Percentiles rank a stretch among this genome's conserved stretches.
phyloP scores from a whole-genome alignment of 1,284 basidiomycete species.

The Neolentinus lepideus region DNA sequence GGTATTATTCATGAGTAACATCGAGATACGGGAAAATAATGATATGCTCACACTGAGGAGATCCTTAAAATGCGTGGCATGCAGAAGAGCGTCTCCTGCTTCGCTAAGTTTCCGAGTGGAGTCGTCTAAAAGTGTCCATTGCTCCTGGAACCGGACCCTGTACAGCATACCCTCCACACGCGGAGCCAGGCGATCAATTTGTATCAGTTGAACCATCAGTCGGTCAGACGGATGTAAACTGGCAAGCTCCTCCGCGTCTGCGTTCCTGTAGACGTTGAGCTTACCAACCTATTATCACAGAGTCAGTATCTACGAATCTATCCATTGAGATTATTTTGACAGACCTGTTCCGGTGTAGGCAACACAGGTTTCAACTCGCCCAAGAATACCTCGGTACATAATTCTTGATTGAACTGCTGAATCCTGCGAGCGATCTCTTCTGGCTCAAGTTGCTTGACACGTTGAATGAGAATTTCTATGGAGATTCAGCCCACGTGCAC shows the following conservation, averaged over 20 bases:
- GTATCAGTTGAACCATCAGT: conserved; percentile 94
- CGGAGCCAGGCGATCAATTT: conserved; percentile 88
- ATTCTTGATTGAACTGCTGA: conserved; percentile 75
- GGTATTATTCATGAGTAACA: conserved; percentile 9
- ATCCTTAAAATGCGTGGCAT: conserved; percentile 83
- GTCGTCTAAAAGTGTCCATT: conserved; percentile 67
- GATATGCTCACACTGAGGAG: conserved; percentile 61
- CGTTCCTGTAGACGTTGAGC: conserved; percentile 85
- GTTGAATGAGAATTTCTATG: conserved; percentile 84
- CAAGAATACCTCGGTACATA: conserved; percentile 84
- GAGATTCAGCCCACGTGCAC: neutral
- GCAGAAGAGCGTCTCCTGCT: conserved; percentile 69
- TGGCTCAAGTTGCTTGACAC: conserved; percentile 74
- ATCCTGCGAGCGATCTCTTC: conserved; percentile 83
- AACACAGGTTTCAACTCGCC: conserved; percentile 82
- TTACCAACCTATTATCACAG: conserved; percentile 64
- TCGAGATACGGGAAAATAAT: conserved; percentile 4
- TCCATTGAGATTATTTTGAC: conserved; percentile 9
- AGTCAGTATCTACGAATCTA: neutral
- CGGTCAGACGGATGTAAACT: conserved; percentile 91
- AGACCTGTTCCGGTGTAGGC: conserved; percentile 84
- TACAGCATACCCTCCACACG: conserved; percentile 95
- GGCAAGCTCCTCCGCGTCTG: conserved; percentile 83
- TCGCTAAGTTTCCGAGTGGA: conserved; percentile 75
- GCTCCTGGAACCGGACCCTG: conserved; percentile 80